phyloP scores from a whole-genome alignment of 2,329 filamentous ascomycete genomes.

The Penicillium sp. region DNA sequence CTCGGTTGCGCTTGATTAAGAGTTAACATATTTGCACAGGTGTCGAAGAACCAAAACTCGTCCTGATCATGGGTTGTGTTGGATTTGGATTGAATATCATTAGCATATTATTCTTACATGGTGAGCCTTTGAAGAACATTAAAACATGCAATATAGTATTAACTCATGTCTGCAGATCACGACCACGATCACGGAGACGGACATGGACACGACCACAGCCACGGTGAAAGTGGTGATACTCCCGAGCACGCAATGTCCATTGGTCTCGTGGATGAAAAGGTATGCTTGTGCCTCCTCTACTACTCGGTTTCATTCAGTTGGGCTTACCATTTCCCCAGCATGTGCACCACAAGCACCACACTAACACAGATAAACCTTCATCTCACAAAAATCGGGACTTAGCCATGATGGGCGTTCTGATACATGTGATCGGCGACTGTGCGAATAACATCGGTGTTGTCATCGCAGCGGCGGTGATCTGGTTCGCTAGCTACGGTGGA shows the following conservation, averaged over 20 bases:
- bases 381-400: constrained; percentile 51
- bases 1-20: background rate
- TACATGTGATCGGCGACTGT: constrained; percentile 70
- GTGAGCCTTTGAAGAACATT: constrained; percentile 31
- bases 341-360: constrained; percentile 30
- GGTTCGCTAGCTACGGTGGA: constrained; percentile 56
- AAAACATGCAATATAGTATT: background rate
- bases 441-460: constrained; percentile 75
- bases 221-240: background rate
- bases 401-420: constrained; percentile 69
- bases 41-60: constrained; percentile 62
- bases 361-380: constrained; percentile 12
- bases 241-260: background rate
- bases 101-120: constrained; percentile 64
- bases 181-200: constrained; percentile 6
- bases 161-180: background rate
- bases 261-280: background rate
- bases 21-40: constrained; percentile 39
- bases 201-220: constrained; percentile 1
- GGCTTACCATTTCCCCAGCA: constrained; percentile 4
- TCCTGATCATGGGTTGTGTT: constrained; percentile 67
- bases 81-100: constrained; percentile 67
- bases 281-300: background rate
- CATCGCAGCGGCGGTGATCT: constrained; percentile 66
- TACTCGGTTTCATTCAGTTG: background rate